Evolutionary conservation across 1,139 yeast genomes (phyloP).

Genomic region (Lodderomyces margitis): DNA sequence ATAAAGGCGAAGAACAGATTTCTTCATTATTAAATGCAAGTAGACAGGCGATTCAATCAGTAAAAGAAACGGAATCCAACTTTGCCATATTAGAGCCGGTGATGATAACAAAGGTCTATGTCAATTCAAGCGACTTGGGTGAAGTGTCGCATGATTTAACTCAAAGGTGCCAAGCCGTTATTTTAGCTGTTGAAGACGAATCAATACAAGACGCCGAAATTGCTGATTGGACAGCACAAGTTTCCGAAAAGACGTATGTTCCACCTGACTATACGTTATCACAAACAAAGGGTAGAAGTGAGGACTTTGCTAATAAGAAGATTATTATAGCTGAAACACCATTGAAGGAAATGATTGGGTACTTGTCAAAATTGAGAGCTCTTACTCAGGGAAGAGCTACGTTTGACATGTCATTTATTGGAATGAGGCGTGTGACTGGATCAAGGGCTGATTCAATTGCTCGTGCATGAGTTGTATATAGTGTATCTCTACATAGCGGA

Average conservation of each 20-base stretch:
- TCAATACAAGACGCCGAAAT: slow-evolving; percentile 38
- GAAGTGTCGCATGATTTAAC: slow-evolving; percentile 73
- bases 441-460: slow-evolving; percentile 20
- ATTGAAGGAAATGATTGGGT: slow-evolving; percentile 86
- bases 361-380: slow-evolving; percentile 71
- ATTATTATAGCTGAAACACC: slow-evolving; percentile 78
- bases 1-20: slow-evolving; percentile 31
- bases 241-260: slow-evolving; percentile 51
- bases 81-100: slow-evolving; percentile 78
- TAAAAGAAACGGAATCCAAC: slow-evolving; percentile 21
- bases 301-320: slow-evolving; percentile 41
- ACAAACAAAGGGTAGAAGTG: slow-evolving; percentile 12
- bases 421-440: slow-evolving; percentile 61
- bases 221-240: slow-evolving; percentile 45
- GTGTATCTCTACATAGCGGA: slow-evolving; percentile 9
- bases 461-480: background rate
- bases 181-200: slow-evolving; percentile 62
- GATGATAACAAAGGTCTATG: slow-evolving; percentile 74
- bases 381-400: slow-evolving; percentile 89
- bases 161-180: slow-evolving; percentile 70
- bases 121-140: slow-evolving; percentile 74
- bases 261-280: slow-evolving; percentile 57
- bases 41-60: slow-evolving; percentile 36
- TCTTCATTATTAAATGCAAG: slow-evolving; percentile 30
- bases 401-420: slow-evolving; percentile 73